These are phyloP conservation scores for Cyclotella choctawhatcheeana DNA, from an alignment of 108 stramenopile species.

Conservation along the genomic window DNA sequence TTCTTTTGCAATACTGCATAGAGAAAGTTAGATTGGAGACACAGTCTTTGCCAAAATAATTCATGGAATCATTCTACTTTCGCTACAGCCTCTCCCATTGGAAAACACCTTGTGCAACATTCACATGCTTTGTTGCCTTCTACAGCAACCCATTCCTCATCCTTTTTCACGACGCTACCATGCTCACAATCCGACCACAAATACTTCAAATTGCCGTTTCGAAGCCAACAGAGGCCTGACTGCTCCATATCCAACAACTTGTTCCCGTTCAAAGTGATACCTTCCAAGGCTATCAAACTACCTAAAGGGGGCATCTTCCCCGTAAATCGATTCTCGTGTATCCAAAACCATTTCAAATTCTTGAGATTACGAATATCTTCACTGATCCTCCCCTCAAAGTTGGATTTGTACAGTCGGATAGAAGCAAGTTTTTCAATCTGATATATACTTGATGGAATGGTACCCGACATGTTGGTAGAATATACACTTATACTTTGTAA, in stretches of 20 bases:
- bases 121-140: slow-evolving; percentile 33
- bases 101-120: slow-evolving; percentile 49
- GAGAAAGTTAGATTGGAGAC: too few species aligned
- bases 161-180: slow-evolving; percentile 14
- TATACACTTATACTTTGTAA: slow-evolving; percentile 23
- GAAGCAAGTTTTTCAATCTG: slow-evolving; percentile 24
- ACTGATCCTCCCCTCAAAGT: slow-evolving; percentile 30
- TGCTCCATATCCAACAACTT: background rate
- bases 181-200: slow-evolving; percentile 49
- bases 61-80: slow-evolving; percentile 2
- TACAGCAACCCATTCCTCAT: slow-evolving; percentile 3
- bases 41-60: too few species aligned
- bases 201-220: slow-evolving; percentile 26
- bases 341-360: slow-evolving; percentile 47
- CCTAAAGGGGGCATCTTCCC: slow-evolving; percentile 32
- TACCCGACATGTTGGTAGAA: slow-evolving; percentile 24
- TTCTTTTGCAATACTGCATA: too few species aligned
- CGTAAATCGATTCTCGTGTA: slow-evolving; percentile 48
- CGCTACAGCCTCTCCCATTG: background rate
- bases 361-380: slow-evolving; percentile 22
- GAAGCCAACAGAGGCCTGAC: slow-evolving; percentile 17
- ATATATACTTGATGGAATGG: slow-evolving; percentile 29
- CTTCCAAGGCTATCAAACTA: slow-evolving; percentile 31
- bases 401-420: slow-evolving; percentile 38
- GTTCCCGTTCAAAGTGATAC: slow-evolving; percentile 48